Base-by-base conservation (phyloP, 768 basidiomycete species). In the Xerocomus spinulosus region DNA sequence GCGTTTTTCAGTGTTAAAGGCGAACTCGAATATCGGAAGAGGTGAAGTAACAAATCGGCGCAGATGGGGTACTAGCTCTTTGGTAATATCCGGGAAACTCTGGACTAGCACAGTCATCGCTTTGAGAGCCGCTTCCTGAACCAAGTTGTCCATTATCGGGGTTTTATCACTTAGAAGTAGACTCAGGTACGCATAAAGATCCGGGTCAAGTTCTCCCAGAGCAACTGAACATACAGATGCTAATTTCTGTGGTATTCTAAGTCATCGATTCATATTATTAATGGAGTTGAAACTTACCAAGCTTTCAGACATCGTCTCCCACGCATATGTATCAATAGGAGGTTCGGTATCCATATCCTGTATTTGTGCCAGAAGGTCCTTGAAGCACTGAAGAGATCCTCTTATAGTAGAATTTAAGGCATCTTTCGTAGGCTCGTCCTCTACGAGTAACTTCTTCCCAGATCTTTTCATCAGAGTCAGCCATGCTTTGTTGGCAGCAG, bases 251-350 rank as follows among this genome's bases (percentile, higher is more conserved):
- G 7, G 6, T 42, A 5, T 29, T 14, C 4, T 46, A 43, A 49
- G 24, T 17, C 20, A 42, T 39, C 6, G 30, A 46, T 33, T 37
- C n/a, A 28, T 14, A 32, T n/a, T 12, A 26, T 38, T 18, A 4
- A 17, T 20, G 20, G 10, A 44, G 46, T 21, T 42, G 18, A 36
- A 33, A 67, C 80, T 40, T 56, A 90, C 91, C 75, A 93, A 66
- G 55, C 86, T 87, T 62, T 93, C 91, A 9, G 91, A 88, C 83
- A 93, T 84, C 0, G 91, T 92, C 61, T 93, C 91, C 84, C 85
- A 92, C 43, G 87, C 82, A 66, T 92, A 93, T n/a, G 86, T 88
- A 62, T 93, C 91, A 28, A 84, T 58, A 0, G 85, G 77, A 12
- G 87, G 90, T 50, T 89, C 85, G 4, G 73, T 70, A 13, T 91